phyloP scores from a whole-genome alignment of 768 basidiomycete species.

The Hericium erinaceus region DNA sequence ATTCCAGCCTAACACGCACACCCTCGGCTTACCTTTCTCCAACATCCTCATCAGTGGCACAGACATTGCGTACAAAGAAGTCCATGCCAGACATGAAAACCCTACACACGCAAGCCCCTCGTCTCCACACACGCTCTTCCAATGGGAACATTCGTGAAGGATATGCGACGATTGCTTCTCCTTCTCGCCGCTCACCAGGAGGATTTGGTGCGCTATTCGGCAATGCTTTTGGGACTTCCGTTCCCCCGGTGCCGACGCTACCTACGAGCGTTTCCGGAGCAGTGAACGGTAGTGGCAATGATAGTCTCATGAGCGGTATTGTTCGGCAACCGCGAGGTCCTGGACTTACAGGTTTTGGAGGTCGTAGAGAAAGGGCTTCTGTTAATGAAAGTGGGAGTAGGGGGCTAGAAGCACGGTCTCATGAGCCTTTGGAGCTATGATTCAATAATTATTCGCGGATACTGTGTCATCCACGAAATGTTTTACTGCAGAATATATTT shows the following conservation, averaged over 20 bases:
- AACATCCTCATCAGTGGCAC: slow-evolving; percentile 31
- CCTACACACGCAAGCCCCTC: slow-evolving; percentile 68
- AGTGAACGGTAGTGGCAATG: slow-evolving; percentile 31
- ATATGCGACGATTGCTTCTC: slow-evolving; percentile 80
- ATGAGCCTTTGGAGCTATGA: slow-evolving; percentile 65
- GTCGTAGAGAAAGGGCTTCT: slow-evolving; percentile 33
- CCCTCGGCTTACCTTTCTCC: slow-evolving; percentile 74
- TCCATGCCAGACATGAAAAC: slow-evolving; percentile 98
- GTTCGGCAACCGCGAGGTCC: slow-evolving; percentile 84
- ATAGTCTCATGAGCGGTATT: slow-evolving; percentile 39
- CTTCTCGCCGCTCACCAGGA: slow-evolving; percentile 66
- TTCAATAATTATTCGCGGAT: too few species aligned
- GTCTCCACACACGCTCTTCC: slow-evolving; percentile 70
- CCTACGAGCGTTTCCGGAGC: slow-evolving; percentile 45
- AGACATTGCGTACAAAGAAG: slow-evolving; percentile 81
- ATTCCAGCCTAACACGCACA: slow-evolving; percentile 59
- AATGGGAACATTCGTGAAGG: slow-evolving; percentile 84
- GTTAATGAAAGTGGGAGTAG: slow-evolving; percentile 43
- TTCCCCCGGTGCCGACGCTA: slow-evolving; percentile 76
- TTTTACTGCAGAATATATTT: too few species aligned
- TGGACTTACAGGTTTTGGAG: slow-evolving; percentile 63
- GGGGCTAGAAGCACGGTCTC: slow-evolving; percentile 67
- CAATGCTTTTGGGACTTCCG: slow-evolving; percentile 27
- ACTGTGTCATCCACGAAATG: too few species aligned
- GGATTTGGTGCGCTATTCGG: slow-evolving; percentile 68